Evolutionary conservation across 2,329 filamentous ascomycete species (phyloP), one percentile per base, ranked within the genome.

Genomic region (Fusarium abutilonis): DNA sequence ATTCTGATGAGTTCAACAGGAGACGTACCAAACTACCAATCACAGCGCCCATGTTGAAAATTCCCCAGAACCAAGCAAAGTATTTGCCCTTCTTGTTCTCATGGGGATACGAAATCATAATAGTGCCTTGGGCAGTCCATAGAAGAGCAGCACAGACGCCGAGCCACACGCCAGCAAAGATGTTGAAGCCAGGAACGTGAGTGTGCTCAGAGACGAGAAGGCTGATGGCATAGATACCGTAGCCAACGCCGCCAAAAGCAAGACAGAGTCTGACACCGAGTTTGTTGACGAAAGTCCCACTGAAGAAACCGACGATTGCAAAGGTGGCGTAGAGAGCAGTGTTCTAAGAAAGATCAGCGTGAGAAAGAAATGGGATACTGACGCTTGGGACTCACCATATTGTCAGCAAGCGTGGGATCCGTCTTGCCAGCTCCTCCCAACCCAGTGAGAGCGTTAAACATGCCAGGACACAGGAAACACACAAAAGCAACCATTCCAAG

Each of bases 61-160:
- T 96, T 73, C 93, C 88, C 93, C 93, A 97, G 79, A 97, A 97
- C 80, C 87, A 88, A 60, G 90, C 90, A 75, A 97, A 96, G 76
- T 92, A 97, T 61, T 88, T 87, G 44, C 93, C 93, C 82, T 97
- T 97, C 62, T 87, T 85, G 32, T 86, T 77, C 77, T 97, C 93
- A 13, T 85, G 81, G 0, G 93, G 93, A 74, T 97, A 97, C 32
- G 90, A 88, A 85, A 96, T 94, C 89, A 94, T 93, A 72, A 93
- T 92, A 55, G 90, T 88, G 54, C 91, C 91, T 76, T 94, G 91
- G 0, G 89, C 91, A 17, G 89, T 89, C 91, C 91, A 95, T 26
- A 95, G 81, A 42, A 94, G 80, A 71, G 89, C 91, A 44, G 91
- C 91, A 71, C 90, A 93, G 58, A 92, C 78, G 75, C 91, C 91